These are phyloP conservation scores for Cafeteria roenbergensis DNA, from an alignment of 108 stramenopile genomes.

Conservation along the genomic window DNA sequence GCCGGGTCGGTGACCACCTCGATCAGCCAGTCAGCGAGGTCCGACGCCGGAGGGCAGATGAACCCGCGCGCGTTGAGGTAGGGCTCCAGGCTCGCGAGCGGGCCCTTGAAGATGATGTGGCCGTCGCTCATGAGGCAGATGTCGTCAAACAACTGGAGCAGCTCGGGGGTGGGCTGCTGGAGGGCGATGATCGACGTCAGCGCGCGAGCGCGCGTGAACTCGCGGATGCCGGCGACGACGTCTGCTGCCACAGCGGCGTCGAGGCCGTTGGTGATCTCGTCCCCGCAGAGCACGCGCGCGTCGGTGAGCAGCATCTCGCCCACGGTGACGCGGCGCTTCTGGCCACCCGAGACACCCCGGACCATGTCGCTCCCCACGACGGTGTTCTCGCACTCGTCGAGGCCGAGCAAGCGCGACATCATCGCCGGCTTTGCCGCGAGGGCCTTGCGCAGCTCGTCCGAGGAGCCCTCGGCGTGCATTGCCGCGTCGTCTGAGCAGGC, in stretches of 20 bases:
- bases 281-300: conserved; percentile 33
- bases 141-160: conserved; percentile 74
- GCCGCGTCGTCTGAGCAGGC: background rate
- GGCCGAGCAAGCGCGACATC: conserved; percentile 40
- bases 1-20: conserved; percentile 20
- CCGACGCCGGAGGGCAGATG: conserved; percentile 51
- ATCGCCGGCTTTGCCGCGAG: conserved; percentile 18
- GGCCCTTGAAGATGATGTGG: conserved; percentile 60
- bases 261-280: conserved; percentile 63
- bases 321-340: conserved; percentile 67
- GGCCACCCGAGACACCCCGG: conserved; percentile 70
- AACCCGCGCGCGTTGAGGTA: conserved; percentile 56
- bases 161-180: conserved; percentile 74
- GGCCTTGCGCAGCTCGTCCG: background rate
- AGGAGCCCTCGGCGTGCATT: background rate
- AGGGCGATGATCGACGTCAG: conserved; percentile 51
- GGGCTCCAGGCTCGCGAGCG: conserved; percentile 40
- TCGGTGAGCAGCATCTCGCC: conserved; percentile 55
- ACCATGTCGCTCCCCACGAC: conserved; percentile 48
- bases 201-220: conserved; percentile 24
- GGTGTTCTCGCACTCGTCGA: conserved; percentile 30
- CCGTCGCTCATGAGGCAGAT: conserved; percentile 64
- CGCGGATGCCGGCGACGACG: conserved; percentile 44
- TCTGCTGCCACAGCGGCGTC: conserved; percentile 62
- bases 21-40: conserved; percentile 53